Base-by-base conservation (phyloP, 2,329 filamentous ascomycete species). In the Metarhizium album region DNA sequence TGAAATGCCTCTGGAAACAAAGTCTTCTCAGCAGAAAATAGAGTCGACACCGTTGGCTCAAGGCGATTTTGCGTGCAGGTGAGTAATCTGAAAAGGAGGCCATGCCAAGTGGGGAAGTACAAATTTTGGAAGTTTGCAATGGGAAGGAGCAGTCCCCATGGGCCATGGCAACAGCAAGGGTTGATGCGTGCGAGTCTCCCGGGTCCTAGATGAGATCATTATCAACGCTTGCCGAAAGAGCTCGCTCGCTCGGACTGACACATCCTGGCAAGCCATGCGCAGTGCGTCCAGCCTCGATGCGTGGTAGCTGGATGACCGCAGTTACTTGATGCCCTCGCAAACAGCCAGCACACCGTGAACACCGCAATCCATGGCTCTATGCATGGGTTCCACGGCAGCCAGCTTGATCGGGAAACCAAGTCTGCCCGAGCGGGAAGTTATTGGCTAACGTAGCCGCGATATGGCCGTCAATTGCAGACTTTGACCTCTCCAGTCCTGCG, bases 381-480 rank as follows among this genome's bases (percentile, higher is more conserved):
- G 48, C 48, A 49, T 49, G 5, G n/a, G 9, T 20, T 13, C 20
- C 13, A 37, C 33, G 18, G 13, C 43, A 23, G 37, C 45, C 49
- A 40, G 27, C 24, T 18, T 38, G 22, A 27, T n/a, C n/a, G n/a
- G 38, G 23, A 20, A 27, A 14, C 45, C 37, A 8, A 37, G 33
- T 42, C 43, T 43, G 43, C 16, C 43, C 48, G 16, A 33, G 29
- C 11, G 6, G 8, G 8, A 27, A 40, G 14, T 24, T 46, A 46
- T 42, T 50, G 48, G 43, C 23, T 24, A 35, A 46, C 33, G 42
- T 46, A 46, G 45, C 48, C 43, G 43, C 43, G 43, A 46, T 33
- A 31, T 42, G 22, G 29, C 40, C 18, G 40, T 11, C 40, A 16
- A 14, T 24, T 13, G 20, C 7, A 43, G 40, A 23, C 23, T 24